These are phyloP conservation scores for Volvox reticuliferus DNA, from an alignment of 139 green algal genomes.

Conservation along the genomic window DNA sequence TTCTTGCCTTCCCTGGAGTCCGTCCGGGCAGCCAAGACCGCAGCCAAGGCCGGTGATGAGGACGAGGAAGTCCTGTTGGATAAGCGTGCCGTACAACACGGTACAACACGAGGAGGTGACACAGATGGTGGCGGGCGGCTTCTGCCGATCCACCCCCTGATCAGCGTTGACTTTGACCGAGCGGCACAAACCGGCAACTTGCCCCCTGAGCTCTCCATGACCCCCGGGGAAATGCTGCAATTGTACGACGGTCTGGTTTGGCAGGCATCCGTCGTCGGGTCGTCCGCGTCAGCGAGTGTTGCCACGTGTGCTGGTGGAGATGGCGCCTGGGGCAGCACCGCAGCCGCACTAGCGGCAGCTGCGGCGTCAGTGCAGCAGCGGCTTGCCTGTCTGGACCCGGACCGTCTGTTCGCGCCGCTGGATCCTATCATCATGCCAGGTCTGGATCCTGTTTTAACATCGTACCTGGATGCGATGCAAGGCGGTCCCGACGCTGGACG, in stretches of 20 bases:
- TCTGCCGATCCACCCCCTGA: not conserved
- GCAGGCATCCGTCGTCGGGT: not conserved
- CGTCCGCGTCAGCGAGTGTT: conserved; percentile 29
- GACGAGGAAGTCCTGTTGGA: not conserved
- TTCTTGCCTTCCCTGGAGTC: conserved; percentile 16
- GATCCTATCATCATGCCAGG: not conserved
- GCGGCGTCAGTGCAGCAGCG: not conserved
- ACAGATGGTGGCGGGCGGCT: not conserved
- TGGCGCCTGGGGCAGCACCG: not conserved
- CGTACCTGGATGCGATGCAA: not conserved
- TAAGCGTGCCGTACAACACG: not conserved
- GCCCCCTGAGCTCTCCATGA: conserved; percentile 35
- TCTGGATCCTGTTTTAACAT: not conserved
- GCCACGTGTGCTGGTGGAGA: not conserved
- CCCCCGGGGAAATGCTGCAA: conserved; percentile 50
- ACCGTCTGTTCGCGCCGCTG: not conserved
- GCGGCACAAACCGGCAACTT: not conserved
- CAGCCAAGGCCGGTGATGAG: not conserved
- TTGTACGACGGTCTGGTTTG: conserved; percentile 54
- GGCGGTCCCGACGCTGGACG: not conserved
- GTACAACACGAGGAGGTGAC: not conserved
- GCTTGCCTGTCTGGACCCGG: not conserved
- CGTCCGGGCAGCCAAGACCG: not conserved
- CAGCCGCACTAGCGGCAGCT: not conserved
- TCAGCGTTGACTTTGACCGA: not conserved